Evolutionary conservation across 2,329 filamentous ascomycete genomes (phyloP).

Genomic region (Corynespora cassiicola): DNA sequence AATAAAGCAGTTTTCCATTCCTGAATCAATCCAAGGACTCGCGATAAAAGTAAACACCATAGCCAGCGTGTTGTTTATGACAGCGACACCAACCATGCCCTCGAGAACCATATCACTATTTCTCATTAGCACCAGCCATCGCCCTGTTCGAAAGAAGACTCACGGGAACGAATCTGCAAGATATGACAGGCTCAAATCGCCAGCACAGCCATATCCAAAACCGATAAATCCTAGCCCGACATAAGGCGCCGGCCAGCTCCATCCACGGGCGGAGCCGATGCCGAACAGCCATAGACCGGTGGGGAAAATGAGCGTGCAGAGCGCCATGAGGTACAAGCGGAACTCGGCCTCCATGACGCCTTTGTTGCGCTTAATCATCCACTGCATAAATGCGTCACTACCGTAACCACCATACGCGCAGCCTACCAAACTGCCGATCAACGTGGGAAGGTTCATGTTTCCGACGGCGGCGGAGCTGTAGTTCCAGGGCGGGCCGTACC

Average conservation of each 20-base stretch:
- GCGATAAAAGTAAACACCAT: slow-evolving; percentile 25
- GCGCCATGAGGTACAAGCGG: slow-evolving; percentile 59
- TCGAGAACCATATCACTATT: slow-evolving; percentile 24
- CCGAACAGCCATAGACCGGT: slow-evolving; percentile 61
- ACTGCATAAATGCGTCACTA: slow-evolving; percentile 62
- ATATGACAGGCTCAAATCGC: slow-evolving; percentile 51
- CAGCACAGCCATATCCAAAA: slow-evolving; percentile 66
- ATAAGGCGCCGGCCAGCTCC: slow-evolving; percentile 62
- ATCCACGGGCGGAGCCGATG: slow-evolving; percentile 58
- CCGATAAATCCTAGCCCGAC: slow-evolving; percentile 64
- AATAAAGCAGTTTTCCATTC: slow-evolving; percentile 26
- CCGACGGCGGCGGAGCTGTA: slow-evolving; percentile 61
- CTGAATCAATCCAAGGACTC: slow-evolving; percentile 22
- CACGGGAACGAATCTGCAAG: slow-evolving; percentile 26
- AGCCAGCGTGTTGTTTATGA: slow-evolving; percentile 24
- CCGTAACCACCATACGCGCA: slow-evolving; percentile 65
- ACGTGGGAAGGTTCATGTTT: slow-evolving; percentile 64
- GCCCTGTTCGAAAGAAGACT: neutral
- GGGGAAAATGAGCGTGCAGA: slow-evolving; percentile 58
- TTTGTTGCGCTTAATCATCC: slow-evolving; percentile 60
- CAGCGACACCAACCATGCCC: slow-evolving; percentile 26
- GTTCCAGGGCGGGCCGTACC: slow-evolving; percentile 61
- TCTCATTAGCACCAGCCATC: slow-evolving; percentile 1
- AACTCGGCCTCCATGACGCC: slow-evolving; percentile 64
- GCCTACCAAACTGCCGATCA: slow-evolving; percentile 62